Conservation (phyloP, 2,329 filamentous ascomycete species). For the Hymenoscyphus linearis region DNA sequence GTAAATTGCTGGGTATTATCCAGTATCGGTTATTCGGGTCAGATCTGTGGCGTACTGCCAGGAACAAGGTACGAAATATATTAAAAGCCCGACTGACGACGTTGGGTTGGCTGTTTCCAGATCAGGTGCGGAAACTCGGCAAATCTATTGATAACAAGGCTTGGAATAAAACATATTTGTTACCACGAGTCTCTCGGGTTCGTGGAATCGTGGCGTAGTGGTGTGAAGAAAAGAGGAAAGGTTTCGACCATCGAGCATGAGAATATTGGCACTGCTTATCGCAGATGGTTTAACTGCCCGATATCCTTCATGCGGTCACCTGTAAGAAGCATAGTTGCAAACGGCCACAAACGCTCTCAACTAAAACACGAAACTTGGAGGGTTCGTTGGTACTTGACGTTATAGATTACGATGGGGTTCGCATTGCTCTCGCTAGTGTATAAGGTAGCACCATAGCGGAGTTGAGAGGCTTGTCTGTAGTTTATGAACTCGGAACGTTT, state of each 20-base stretch:
- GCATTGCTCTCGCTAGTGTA: background rate
- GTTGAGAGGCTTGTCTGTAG: slow-evolving; percentile 2
- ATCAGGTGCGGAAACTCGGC: background rate
- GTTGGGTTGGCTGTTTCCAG: background rate
- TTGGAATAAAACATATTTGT: background rate
- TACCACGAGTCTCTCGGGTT: background rate
- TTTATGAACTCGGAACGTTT: slow-evolving; percentile 13
- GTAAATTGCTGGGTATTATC: background rate
- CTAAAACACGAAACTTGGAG: background rate
- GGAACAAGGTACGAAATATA: slow-evolving; percentile 3
- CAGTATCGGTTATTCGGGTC: background rate
- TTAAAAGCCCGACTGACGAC: background rate
- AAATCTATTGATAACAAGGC: background rate
- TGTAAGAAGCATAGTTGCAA: background rate
- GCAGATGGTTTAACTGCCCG: background rate
- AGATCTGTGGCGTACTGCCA: background rate
- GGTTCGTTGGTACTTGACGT: background rate
- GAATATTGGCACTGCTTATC: background rate
- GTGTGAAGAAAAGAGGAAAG: background rate
- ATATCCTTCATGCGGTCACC: background rate
- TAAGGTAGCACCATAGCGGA: too few relatives aligned
- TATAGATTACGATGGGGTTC: background rate
- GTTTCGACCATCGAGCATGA: background rate
- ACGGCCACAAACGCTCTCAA: background rate
- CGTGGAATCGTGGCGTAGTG: background rate